These are phyloP conservation scores for Porphyrellus cyaneotinctus DNA, from an alignment of 768 basidiomycete species.

Conservation along the genomic window DNA sequence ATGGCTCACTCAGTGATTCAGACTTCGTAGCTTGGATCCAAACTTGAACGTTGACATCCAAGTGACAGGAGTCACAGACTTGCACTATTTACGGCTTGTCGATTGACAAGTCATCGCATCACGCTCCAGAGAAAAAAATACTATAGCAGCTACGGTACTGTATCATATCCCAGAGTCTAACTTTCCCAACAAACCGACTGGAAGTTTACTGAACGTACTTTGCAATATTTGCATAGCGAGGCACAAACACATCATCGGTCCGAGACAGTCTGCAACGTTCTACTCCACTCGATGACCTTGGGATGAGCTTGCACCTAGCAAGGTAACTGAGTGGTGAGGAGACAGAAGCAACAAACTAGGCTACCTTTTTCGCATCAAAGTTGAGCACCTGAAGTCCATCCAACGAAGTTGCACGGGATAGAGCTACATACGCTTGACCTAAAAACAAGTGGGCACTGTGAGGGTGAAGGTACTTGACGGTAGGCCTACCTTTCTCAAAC, in stretches of 20 bases:
- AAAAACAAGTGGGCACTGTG: constrained; percentile 2
- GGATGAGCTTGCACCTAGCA: constrained; percentile 65
- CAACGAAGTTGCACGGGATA: constrained; percentile 83
- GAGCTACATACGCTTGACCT: constrained; percentile 90
- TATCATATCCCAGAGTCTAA: background rate
- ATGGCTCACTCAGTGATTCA: background rate
- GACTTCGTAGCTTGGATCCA: background rate
- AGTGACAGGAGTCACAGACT: too few species aligned
- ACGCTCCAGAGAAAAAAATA: background rate
- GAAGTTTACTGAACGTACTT: background rate
- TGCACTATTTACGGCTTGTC: too few species aligned
- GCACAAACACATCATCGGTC: constrained; percentile 7
- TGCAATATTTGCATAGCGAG: background rate
- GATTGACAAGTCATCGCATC: background rate
- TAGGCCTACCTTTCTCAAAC: constrained; percentile 79
- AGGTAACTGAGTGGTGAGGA: constrained; percentile 2
- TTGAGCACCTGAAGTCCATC: constrained; percentile 82
- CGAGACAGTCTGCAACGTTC: constrained; percentile 53
- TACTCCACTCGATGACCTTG: constrained; percentile 70
- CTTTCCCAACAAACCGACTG: background rate
- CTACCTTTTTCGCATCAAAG: constrained; percentile 72
- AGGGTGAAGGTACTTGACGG: background rate
- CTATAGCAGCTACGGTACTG: background rate
- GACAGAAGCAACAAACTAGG: background rate
- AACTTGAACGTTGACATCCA: too few species aligned